Evolutionary conservation across 257 asterid genomes (phyloP).

Genomic region (Prunella vulgaris): DNA sequence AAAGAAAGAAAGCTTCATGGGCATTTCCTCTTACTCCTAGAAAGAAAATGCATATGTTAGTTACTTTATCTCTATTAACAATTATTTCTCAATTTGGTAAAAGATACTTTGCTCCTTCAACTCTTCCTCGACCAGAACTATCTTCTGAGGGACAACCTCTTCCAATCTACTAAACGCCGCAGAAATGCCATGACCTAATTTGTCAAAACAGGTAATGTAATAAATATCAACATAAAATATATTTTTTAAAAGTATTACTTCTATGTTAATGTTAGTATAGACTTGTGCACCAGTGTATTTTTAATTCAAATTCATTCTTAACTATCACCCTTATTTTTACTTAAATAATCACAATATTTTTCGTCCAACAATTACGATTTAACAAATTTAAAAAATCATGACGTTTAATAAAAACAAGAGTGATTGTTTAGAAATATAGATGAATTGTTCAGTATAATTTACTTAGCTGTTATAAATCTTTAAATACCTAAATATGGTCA

Average conservation of each 20-base stretch:
- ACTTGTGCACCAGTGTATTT: too few species aligned
- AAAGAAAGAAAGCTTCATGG: slow-evolving; percentile 13
- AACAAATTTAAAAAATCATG: too few species aligned
- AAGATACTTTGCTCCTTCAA: slow-evolving; percentile 45
- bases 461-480: neutral
- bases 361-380: too few species aligned
- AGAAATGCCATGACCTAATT: slow-evolving; percentile 76
- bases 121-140: slow-evolving; percentile 39
- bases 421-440: too few species aligned
- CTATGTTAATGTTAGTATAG: too few species aligned
- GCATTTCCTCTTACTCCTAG: slow-evolving; percentile 16
- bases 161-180: slow-evolving; percentile 76
- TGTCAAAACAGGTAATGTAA: neutral
- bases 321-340: too few species aligned
- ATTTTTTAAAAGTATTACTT: neutral
- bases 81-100: slow-evolving; percentile 24
- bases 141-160: slow-evolving; percentile 38
- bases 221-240: neutral
- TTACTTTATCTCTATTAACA: slow-evolving; percentile 6
- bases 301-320: too few species aligned
- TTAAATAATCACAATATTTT: too few species aligned
- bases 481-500: neutral
- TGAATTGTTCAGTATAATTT: neutral
- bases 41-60: slow-evolving; percentile 24
- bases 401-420: too few species aligned